Evolutionary conservation across 2,329 filamentous ascomycete genomes (phyloP), one percentile per base, ranked within the genome.

Genomic region (Orbilia brochopaga): DNA sequence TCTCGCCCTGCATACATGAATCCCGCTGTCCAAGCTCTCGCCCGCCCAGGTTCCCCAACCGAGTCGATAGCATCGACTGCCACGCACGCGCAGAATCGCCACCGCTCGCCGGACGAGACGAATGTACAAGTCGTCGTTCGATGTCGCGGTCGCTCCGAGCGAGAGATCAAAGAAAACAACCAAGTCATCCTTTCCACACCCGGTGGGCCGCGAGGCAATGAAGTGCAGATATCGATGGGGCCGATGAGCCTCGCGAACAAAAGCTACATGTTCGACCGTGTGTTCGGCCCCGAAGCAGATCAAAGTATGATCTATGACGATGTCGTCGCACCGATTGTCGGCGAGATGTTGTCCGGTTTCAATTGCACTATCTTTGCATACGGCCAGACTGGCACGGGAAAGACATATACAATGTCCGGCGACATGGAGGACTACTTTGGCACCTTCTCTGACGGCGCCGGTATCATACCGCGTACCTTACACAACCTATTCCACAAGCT

Each of bases 331-430:
- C 95, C 95, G 0, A 93, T 99, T 64, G 78, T 99, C 35, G 91
- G 96, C 76, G 92, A 99, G 91, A 96, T 97, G 84, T 85, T 99
- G 46, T 85, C 88, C 23, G 94, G 94, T 58, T 97, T 91, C 81
- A 99, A 99, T 79, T 99, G 94, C 81, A 99, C 94, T 3, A 96
- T 99, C 70, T 99, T 99, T 77, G 94, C 94, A 35, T 99, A 99
- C 79, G 94, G 94, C 24, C 94, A 99, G 79, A 99, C 94, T 0
- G 94, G 94, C 50, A 99, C 94, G 0, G 94, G 94, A 76, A 99
- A 99, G 80, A 99, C 94, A 13, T 99, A 99, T 80, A 99, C 94
- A 23, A 99, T 99, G 94, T 96, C 93, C 0, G 94, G 94, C 62
- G 93, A 99, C 79, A 97, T 99, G 87, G 90, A 86, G 13, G 90